Evolutionary conservation across 2,329 filamentous ascomycete genomes (phyloP), one percentile per base, ranked within the genome.

Genomic region (Colletotrichum simmondsii): DNA sequence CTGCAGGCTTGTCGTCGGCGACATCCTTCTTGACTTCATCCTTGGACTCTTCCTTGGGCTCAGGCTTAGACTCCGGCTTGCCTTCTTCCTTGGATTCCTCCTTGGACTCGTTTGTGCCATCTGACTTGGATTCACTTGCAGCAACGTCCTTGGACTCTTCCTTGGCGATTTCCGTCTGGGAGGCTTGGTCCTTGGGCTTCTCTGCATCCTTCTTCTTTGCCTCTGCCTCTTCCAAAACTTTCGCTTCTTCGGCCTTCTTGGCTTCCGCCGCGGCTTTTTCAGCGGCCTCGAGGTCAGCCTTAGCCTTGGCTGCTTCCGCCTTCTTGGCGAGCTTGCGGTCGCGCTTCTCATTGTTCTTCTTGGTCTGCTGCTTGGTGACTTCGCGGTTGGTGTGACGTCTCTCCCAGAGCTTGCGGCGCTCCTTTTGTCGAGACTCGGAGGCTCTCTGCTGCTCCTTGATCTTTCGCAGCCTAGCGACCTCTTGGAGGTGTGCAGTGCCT

Each of bases 371-470:
- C 79, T 79, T 83, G 60, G 79, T 82, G n/a, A 83, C 81, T 54
- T 85, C 80, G 10, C 82, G 82, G 30, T 81, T 84, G 10, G 84
- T 85, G 4, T 86, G 85, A 2, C 87, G 80, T 77, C 83, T 85
- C 79, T 88, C 85, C 85, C 88, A 89, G 74, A 85, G 81, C 67
- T 83, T 84, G 37, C 85, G 83, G 2, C 86, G 83, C 72, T 88
- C 85, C 57, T 83, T 79, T 74, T 83, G 81, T 6, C 85, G 83
- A 65, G 82, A 85, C n/a, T 80, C 78, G 59, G 85, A 87, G 0
- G 86, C 86, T 80, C 88, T 87, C 61, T 86, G 81, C 61, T 87
- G 83, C 70, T 87, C 84, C 69, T 84, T 83, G 76, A 87, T 84
- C 77, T 88, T 86, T 28, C 86, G 81, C 28, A 88, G 84, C 74